These are phyloP conservation scores for Ustilago vetiveriae DNA, from an alignment of 1,284 basidiomycete genomes.

Conservation along the genomic window DNA sequence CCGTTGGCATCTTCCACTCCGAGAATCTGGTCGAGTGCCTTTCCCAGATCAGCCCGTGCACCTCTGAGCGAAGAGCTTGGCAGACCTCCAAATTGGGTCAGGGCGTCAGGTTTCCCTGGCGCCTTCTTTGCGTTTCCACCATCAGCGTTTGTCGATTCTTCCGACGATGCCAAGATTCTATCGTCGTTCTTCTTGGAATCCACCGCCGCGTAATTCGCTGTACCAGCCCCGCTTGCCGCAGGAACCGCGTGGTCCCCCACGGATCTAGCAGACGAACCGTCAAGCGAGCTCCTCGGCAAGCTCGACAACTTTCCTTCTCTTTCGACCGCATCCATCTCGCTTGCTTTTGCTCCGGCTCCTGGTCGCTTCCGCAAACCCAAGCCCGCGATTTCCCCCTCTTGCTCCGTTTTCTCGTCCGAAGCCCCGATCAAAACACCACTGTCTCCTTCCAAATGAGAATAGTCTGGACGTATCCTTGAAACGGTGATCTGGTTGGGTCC, in stretches of 20 bases:
- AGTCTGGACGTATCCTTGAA: conserved; percentile 17
- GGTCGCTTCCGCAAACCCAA: conserved; percentile 15
- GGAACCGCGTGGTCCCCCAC: not conserved
- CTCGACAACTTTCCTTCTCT: not conserved
- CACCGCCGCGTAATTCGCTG: not conserved
- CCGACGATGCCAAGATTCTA: not conserved
- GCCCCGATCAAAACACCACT: not conserved
- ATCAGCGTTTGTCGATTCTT: not conserved
- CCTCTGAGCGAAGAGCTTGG: conserved; percentile 34
- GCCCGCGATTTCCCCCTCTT: conserved; percentile 10
- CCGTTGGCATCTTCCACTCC: conserved; percentile 4
- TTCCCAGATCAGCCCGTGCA: conserved; percentile 39
- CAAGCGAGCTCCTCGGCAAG: not conserved
- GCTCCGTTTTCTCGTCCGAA: conserved; percentile 4
- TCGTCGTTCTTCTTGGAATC: not conserved
- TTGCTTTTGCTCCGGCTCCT: not conserved
- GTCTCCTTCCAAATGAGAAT: conserved; percentile 19
- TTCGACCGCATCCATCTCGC: conserved; percentile 1
- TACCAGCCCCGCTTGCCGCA: not conserved
- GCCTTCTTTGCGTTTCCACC: not conserved
- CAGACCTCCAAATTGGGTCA: conserved; percentile 49
- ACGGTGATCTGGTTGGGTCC: not conserved
- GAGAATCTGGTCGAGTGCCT: conserved; percentile 14
- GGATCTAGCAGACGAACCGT: not conserved
- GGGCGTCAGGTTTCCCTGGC: conserved; percentile 17